Evolutionary conservation across 1,284 basidiomycete genomes (phyloP), one percentile per base, ranked within the genome.

Genomic region (Chiua sp.): DNA sequence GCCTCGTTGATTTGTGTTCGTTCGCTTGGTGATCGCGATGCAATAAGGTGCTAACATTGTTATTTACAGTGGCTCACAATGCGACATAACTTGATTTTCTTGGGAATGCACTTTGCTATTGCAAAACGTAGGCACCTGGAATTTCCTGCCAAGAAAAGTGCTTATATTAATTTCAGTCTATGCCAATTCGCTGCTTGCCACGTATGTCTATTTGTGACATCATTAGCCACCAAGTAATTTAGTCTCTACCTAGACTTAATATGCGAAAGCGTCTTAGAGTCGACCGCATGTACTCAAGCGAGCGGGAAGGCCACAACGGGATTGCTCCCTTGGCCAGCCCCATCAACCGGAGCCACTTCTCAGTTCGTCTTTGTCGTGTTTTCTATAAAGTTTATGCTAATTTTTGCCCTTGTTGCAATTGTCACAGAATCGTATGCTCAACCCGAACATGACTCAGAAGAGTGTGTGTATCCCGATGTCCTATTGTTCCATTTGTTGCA

Each of bases 91-190:
- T 70, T 80, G 32, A 74, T 85, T 32, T 82, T 84, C 64, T 75
- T 84, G 60, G 79, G 76, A 1, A 73, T 84, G 53, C 82, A 84
- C 66, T 84, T 85, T 63, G 75, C 80, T 6, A 84, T 84, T 55
- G 78, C 78, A 33, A 85, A 84, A 71, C 63, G 82, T 84, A 59
- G 1, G 71, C 3, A 23, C 46, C 49, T 22, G 16, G 22, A 49
- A 32, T n/a, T 10, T 7, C 4, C 3, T 39, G 8, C 15, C 46
- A 18, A 30, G 7, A n/a, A 8, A 35, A 49, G 26, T 11, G 8
- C 28, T 50, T 1, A 39, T n/a, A 3, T 30, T 12, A 3, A 16
- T 51, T 10, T 11, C 13, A 73, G 72, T 73, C 51, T 73, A 73
- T 10, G 72, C 72, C 2, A 76, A 76, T 51, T 73, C 72, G 6